Evolutionary conservation across 2,329 filamentous ascomycete species (phyloP).

Genomic region (Cordyceps tenuipes): DNA sequence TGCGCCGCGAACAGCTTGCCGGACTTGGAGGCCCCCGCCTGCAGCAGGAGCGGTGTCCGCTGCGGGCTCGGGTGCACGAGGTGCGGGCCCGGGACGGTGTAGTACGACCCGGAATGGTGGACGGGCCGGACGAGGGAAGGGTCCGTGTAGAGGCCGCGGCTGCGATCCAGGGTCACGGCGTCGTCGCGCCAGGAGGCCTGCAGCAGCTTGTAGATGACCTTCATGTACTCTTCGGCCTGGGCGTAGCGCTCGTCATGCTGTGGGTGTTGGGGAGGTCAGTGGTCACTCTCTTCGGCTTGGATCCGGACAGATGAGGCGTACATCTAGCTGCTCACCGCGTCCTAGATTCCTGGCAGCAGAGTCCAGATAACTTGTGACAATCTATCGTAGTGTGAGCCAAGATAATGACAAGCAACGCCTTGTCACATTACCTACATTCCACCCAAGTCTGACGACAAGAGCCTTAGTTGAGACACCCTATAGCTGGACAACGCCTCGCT

Average conservation of each 20-base stretch:
- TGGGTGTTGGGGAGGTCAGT: neutral
- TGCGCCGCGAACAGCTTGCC: slow-evolving; percentile 54
- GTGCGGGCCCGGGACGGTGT: slow-evolving; percentile 49
- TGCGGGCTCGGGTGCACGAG: slow-evolving; percentile 54
- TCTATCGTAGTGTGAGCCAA: slow-evolving; percentile 17
- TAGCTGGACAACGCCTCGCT: neutral
- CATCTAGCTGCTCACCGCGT: slow-evolving; percentile 40
- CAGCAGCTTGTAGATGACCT: slow-evolving; percentile 54
- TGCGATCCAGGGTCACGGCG: slow-evolving; percentile 47
- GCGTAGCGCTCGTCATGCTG: slow-evolving; percentile 43
- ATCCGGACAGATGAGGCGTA: neutral
- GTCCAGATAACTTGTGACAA: slow-evolving; percentile 62
- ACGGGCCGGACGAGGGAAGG: slow-evolving; percentile 48
- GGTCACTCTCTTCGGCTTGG: neutral
- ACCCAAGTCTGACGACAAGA: slow-evolving; percentile 27
- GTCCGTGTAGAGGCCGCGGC: slow-evolving; percentile 39
- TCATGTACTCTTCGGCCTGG: slow-evolving; percentile 50
- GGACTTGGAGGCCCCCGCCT: slow-evolving; percentile 53
- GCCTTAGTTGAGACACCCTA: neutral
- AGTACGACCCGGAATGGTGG: slow-evolving; percentile 53
- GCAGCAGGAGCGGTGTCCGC: slow-evolving; percentile 54
- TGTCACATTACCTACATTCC: slow-evolving; percentile 20
- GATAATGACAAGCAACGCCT: no score
- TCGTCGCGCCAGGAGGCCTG: slow-evolving; percentile 50
- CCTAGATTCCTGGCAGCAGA: slow-evolving; percentile 57